Percentiles rank a stretch among this genome's conserved stretches.
Conservation (phyloP, 2,329 filamentous ascomycete genomes). For the Ophiostoma triangulosporum region DNA sequence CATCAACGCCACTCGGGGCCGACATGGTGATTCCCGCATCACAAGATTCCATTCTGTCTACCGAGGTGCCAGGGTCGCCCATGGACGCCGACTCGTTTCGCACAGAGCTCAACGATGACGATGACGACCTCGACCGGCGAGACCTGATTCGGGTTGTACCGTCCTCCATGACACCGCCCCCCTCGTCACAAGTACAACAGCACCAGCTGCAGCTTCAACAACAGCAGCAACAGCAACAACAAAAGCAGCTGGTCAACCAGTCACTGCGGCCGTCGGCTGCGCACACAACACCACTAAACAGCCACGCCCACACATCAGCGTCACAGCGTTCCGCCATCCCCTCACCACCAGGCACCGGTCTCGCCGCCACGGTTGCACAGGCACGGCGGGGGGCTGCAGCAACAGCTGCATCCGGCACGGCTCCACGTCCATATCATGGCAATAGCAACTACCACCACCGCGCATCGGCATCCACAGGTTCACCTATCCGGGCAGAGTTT, state of each 20-base stretch:
- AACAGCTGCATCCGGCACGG: background rate
- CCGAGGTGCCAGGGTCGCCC: slow-evolving; percentile 41
- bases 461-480: background rate
- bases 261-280: background rate
- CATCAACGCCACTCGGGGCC: slow-evolving; percentile 22
- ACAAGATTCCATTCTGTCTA: slow-evolving; percentile 43
- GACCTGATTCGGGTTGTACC: slow-evolving; percentile 34
- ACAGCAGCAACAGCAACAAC: background rate
- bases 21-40: slow-evolving; percentile 24
- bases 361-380: slow-evolving; percentile 22
- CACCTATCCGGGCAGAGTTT: slow-evolving; percentile 25
- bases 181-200: slow-evolving; percentile 27
- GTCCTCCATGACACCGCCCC: slow-evolving; percentile 44
- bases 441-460: background rate
- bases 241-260: background rate
- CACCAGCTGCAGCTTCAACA: background rate
- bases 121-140: slow-evolving; percentile 29
- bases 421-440: background rate
- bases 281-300: slow-evolving; percentile 11
- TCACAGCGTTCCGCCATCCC: slow-evolving; percentile 35
- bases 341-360: slow-evolving; percentile 39
- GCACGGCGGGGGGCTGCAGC: slow-evolving; percentile 11
- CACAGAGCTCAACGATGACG: slow-evolving; percentile 35
- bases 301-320: slow-evolving; percentile 18
- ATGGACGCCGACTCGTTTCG: slow-evolving; percentile 37